Percentiles rank a stretch among this genome's conserved stretches.
Evolutionary conservation across 345 rosid genomes (phyloP).

Genomic region (Citrus unshiu): DNA sequence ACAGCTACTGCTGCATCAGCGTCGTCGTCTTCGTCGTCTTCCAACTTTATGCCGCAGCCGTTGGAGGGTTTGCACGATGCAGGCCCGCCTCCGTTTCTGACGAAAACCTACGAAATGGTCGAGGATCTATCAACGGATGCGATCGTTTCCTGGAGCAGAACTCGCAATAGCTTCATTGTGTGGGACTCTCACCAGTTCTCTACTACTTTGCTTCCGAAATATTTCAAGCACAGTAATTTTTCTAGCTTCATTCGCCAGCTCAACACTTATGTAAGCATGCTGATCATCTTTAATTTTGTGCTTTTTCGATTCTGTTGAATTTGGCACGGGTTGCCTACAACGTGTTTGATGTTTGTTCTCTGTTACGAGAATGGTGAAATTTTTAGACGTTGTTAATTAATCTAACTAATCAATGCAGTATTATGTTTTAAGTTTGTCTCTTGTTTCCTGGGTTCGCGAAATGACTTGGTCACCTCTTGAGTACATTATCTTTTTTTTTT

Average conservation of each 20-base stretch:
- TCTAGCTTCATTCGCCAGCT: slow-evolving; percentile 80
- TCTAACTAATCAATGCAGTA: too few species aligned
- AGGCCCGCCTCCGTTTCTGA: slow-evolving; percentile 78
- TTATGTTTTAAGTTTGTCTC: neutral
- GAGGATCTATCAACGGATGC: slow-evolving; percentile 60
- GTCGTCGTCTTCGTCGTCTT: slow-evolving; percentile 37
- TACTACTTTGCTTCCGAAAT: slow-evolving; percentile 49
- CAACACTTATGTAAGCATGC: slow-evolving; percentile 56
- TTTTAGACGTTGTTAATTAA: neutral
- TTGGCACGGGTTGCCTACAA: neutral
- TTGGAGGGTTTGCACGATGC: slow-evolving; percentile 64
- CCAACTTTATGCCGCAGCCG: slow-evolving; percentile 54
- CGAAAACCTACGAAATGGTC: slow-evolving; percentile 68
- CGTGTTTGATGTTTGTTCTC: neutral
- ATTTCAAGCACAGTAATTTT: slow-evolving; percentile 73
- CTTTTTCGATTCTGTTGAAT: neutral
- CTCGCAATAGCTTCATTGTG: slow-evolving; percentile 58
- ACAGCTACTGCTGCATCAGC: slow-evolving; percentile 24
- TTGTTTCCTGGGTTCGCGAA: neutral
- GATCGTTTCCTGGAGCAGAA: slow-evolving; percentile 63
- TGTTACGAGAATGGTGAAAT: neutral
- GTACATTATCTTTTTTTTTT: too few species aligned
- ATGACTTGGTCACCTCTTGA: too few species aligned
- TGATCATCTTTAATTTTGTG: neutral
- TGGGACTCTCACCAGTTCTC: slow-evolving; percentile 62